These are phyloP conservation scores for Schizochytrium sp. DNA, from an alignment of 108 stramenopile genomes.

Conservation along the genomic window DNA sequence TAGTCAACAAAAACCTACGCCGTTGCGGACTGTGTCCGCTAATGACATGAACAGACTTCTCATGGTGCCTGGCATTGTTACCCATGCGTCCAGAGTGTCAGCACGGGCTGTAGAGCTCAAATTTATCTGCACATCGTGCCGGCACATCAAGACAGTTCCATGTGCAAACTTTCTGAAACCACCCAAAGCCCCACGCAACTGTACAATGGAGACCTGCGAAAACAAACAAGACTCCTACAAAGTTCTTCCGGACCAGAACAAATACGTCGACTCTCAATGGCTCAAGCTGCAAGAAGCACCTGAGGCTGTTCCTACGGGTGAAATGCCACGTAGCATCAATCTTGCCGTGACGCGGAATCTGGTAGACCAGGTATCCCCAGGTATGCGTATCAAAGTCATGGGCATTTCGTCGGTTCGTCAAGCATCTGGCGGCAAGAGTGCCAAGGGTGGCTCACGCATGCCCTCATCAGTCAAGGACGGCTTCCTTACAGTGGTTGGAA, in stretches of 20 bases:
- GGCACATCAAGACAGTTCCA: slow-evolving; percentile 75
- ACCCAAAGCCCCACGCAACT: slow-evolving; percentile 76
- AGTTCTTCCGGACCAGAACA: slow-evolving; percentile 88
- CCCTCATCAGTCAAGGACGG: slow-evolving; percentile 24
- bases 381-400: slow-evolving; percentile 90
- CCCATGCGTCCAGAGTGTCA: slow-evolving; percentile 84
- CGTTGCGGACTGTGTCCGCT: slow-evolving; percentile 89
- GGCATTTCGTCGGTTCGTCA: slow-evolving; percentile 89
- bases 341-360: slow-evolving; percentile 89
- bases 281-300: slow-evolving; percentile 95
- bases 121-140: slow-evolving; percentile 88
- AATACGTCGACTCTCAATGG: slow-evolving; percentile 95
- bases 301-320: slow-evolving; percentile 77
- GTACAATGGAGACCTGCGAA: slow-evolving; percentile 66
- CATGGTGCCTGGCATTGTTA: slow-evolving; percentile 94
- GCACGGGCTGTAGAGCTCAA: slow-evolving; percentile 84
- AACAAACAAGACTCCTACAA: slow-evolving; percentile 75
- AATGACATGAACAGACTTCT: slow-evolving; percentile 91
- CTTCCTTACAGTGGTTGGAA: slow-evolving; percentile 90
- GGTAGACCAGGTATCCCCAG: slow-evolving; percentile 93
- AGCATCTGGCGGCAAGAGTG: slow-evolving; percentile 66
- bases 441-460: slow-evolving; percentile 49
- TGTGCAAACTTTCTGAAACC: slow-evolving; percentile 69
- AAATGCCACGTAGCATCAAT: slow-evolving; percentile 95
- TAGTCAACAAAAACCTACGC: slow-evolving; percentile 76